These are phyloP conservation scores for Arabidopsis hybrid DNA, from an alignment of 441 rosid species.

Conservation along the genomic window DNA sequence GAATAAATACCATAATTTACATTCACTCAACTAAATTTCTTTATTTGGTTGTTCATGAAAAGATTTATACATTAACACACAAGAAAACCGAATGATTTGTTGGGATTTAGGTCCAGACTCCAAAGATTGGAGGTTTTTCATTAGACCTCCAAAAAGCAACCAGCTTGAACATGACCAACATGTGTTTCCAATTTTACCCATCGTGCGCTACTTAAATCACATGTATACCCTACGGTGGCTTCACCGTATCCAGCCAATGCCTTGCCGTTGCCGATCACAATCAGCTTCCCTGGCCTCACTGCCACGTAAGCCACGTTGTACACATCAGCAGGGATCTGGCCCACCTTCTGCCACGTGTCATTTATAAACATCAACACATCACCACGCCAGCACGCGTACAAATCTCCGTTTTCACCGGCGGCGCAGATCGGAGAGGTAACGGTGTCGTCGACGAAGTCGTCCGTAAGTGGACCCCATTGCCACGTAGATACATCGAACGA, in stretches of 20 bases:
- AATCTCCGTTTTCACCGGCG: background rate
- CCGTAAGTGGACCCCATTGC: conserved; percentile 53
- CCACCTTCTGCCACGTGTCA: conserved; percentile 53
- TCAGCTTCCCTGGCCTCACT: conserved; percentile 48
- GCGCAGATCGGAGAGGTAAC: conserved; percentile 51
- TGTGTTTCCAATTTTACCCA: conserved; percentile 56
- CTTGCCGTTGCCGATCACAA: conserved; percentile 62
- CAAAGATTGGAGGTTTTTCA: background rate
- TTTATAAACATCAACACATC: conserved; percentile 37
- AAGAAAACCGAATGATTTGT: background rate
- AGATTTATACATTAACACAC: conserved; percentile 10
- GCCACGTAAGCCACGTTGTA: conserved; percentile 43
- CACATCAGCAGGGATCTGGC: conserved; percentile 59
- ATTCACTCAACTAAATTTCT: too few relatives aligned
- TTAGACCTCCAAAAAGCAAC: conserved; percentile 62
- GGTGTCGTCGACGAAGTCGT: conserved; percentile 43
- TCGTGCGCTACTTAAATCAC: conserved; percentile 48
- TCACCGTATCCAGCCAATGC: conserved; percentile 36
- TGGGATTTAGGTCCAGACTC: conserved; percentile 31
- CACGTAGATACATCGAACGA: conserved; percentile 49
- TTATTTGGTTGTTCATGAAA: background rate
- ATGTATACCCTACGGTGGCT: conserved; percentile 46
- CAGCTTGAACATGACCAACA: conserved; percentile 63
- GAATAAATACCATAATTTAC: background rate
- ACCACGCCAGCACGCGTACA: conserved; percentile 52